Conservation (phyloP, 306 rosid species). For the Sophora flavescens region DNA sequence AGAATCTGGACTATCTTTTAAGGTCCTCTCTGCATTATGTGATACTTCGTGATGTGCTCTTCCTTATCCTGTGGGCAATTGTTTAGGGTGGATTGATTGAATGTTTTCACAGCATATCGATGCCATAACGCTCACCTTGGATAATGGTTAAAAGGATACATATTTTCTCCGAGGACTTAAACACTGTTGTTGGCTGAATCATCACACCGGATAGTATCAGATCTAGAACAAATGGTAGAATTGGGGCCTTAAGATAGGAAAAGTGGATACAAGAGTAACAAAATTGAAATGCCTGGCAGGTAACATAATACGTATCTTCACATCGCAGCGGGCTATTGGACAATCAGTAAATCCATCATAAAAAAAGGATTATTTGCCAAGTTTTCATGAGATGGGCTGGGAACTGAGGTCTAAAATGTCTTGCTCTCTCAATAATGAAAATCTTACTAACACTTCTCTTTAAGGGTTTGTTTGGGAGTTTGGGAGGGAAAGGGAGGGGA, state of each 20-base stretch:
- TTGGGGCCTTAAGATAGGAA: constrained; percentile 31
- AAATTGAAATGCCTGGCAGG: constrained; percentile 5
- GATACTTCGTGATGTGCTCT: too few relatives aligned
- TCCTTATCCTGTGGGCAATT: too few relatives aligned
- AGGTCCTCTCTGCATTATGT: too few relatives aligned
- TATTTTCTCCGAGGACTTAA: constrained; percentile 20
- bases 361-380: constrained; percentile 28
- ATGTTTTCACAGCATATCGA: too few relatives aligned
- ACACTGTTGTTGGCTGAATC: constrained; percentile 14
- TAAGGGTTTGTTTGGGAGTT: too few relatives aligned
- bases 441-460: background rate
- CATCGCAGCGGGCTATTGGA: constrained; percentile 26
- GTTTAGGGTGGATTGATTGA: too few relatives aligned
- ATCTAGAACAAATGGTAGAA: constrained; percentile 34
- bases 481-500: too few relatives aligned
- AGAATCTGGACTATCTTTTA: too few relatives aligned
- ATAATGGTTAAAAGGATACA: too few relatives aligned
- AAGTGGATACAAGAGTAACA: constrained; percentile 17
- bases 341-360: background rate
- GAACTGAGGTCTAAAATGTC: constrained; percentile 38
- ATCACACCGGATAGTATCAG: background rate
- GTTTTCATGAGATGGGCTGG: background rate
- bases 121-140: too few relatives aligned
- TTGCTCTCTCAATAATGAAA: constrained; percentile 7
- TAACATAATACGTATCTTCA: constrained; percentile 15